Percentiles rank a stretch among this genome's conserved stretches.
Conservation (phyloP, 192 early-diverging fungal species). For the Phycomyces blakesleeanus region DNA sequence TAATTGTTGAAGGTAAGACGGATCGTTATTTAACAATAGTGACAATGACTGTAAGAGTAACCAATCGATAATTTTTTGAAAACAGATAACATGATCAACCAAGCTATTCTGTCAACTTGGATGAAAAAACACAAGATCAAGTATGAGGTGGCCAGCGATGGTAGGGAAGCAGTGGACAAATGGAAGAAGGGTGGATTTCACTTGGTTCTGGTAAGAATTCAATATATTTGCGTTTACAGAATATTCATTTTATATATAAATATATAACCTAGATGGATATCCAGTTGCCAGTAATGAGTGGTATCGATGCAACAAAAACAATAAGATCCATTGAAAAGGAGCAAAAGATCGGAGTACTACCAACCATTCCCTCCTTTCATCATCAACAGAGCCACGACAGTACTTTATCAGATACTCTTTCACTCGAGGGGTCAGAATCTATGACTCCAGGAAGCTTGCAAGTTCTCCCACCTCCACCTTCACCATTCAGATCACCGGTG, state of each 20-base stretch:
- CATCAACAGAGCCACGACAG: slow-evolving; percentile 6
- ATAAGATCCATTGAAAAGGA: slow-evolving; percentile 57
- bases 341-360: slow-evolving; percentile 56
- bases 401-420: background rate
- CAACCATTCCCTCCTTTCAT: slow-evolving; percentile 19
- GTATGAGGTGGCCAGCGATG: slow-evolving; percentile 75
- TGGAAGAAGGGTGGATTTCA: slow-evolving; percentile 68
- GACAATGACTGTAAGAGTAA: background rate
- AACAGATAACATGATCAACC: slow-evolving; percentile 73
- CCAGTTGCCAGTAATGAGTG: slow-evolving; percentile 69
- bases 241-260: background rate
- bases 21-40: slow-evolving; percentile 40
- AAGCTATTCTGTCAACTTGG: slow-evolving; percentile 66
- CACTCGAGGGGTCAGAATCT: background rate
- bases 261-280: slow-evolving; percentile 57
- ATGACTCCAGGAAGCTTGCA: background rate
- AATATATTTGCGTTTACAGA: too few species aligned
- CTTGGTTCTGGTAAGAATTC: slow-evolving; percentile 62
- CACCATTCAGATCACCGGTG: slow-evolving; percentile 58
- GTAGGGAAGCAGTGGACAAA: slow-evolving; percentile 76
- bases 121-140: slow-evolving; percentile 68
- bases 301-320: slow-evolving; percentile 60
- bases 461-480: slow-evolving; percentile 19
- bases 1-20: slow-evolving; percentile 69
- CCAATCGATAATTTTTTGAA: background rate